Percentiles rank a stretch among this genome's conserved stretches.
phyloP scores from a whole-genome alignment of 1,284 basidiomycete species.

The Rhodotorula sp. region DNA sequence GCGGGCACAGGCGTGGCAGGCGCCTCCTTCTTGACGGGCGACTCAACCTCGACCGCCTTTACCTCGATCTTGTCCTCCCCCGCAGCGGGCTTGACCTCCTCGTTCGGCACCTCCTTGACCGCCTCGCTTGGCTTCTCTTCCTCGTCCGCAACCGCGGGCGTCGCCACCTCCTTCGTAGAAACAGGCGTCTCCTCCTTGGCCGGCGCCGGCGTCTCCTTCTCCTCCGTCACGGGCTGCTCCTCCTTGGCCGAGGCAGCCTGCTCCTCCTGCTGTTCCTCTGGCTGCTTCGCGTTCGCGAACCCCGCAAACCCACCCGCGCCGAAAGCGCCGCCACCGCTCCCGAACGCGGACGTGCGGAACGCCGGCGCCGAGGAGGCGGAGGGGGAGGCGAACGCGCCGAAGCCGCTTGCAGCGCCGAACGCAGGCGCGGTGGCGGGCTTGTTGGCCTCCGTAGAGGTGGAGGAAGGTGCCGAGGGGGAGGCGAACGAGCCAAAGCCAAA shows the following conservation, averaged over 20 bases:
- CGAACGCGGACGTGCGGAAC: no score
- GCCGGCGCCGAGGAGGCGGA: no score
- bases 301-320: constrained; percentile 1
- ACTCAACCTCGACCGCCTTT: not conserved
- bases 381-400: not conserved
- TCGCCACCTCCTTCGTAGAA: not conserved
- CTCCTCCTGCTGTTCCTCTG: not conserved
- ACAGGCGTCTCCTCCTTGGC: not conserved
- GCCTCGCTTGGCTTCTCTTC: not conserved
- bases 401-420: constrained; percentile 7
- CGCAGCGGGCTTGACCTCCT: not conserved
- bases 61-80: not conserved
- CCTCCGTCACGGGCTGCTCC: not conserved
- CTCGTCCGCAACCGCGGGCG: not conserved
- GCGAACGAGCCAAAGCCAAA: not conserved
- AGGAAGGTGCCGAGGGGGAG: not conserved
- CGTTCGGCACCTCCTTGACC: not conserved
- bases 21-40: not conserved
- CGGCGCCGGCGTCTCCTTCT: no score
- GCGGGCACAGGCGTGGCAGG: not conserved
- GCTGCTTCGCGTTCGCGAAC: not conserved
- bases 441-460: not conserved
- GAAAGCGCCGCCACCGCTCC: not conserved
- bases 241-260: not conserved
- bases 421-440: not conserved